A percentile compares a stretch with the other conserved stretches of the same genome.
phyloP scores from a whole-genome alignment of 2,329 filamentous ascomycete genomes.

The Xylaria sp. region DNA sequence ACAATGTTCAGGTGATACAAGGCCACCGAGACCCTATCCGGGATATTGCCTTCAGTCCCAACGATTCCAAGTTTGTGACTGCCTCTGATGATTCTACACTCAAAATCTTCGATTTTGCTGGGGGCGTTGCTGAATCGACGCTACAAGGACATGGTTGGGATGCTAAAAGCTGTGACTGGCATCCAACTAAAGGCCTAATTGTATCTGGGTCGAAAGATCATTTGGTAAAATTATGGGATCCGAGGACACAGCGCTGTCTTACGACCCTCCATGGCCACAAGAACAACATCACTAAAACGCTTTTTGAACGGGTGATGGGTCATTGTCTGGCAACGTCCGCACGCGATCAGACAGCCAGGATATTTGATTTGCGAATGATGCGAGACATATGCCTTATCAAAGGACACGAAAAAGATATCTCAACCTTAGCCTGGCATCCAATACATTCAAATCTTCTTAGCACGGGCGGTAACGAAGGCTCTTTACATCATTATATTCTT shows the following conservation, averaged over 20 bases:
- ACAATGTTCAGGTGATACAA: slow-evolving; percentile 95
- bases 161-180: slow-evolving; percentile 96
- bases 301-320: slow-evolving; percentile 87
- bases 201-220: slow-evolving; percentile 98
- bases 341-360: slow-evolving; percentile 88
- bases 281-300: slow-evolving; percentile 92
- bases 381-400: slow-evolving; percentile 92
- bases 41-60: slow-evolving; percentile 92
- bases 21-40: slow-evolving; percentile 90
- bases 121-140: slow-evolving; percentile 82
- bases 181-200: slow-evolving; percentile 91
- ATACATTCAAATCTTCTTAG: slow-evolving; percentile 89
- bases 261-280: slow-evolving; percentile 97
- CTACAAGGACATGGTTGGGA: slow-evolving; percentile 98
- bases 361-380: slow-evolving; percentile 98
- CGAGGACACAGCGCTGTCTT: slow-evolving; percentile 86
- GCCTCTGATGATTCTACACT: slow-evolving; percentile 92
- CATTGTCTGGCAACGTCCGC: slow-evolving; percentile 90
- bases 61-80: slow-evolving; percentile 94
- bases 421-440: slow-evolving; percentile 92
- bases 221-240: slow-evolving; percentile 97
- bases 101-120: slow-evolving; percentile 96
- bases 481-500: slow-evolving; percentile 92
- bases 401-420: slow-evolving; percentile 96
- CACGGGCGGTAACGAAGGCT: slow-evolving; percentile 89